Evolutionary conservation across 2,329 filamentous ascomycete species (phyloP), one percentile per base, ranked within the genome.

Genomic region (Thermothelomyces thermophilus): DNA sequence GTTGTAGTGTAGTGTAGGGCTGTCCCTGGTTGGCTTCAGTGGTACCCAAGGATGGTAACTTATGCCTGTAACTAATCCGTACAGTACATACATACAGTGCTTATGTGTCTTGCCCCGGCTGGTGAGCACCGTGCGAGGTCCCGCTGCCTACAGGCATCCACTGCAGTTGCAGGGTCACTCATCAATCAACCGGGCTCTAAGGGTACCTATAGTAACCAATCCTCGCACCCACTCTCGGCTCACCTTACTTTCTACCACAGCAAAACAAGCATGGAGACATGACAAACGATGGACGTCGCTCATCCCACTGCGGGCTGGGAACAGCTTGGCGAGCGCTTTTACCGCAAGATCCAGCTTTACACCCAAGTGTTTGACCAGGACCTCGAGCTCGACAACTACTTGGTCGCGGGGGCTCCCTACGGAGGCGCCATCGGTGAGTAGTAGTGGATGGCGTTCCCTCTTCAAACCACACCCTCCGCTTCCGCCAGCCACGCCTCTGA

Each of bases 311-410:
- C 88, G 62, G 88, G 91, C 68, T 98, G 93, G 93, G 90, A 95
- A 74, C 86, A 82, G 69, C 82, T 97, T 58, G 93, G 89, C 65
- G 87, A 94, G 69, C 85, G 82, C 63, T 97, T 94, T 76, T 98
- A 97, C 73, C 87, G 91, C 67, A 96, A 95, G 73, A 84, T 87
- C 50, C 87, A 91, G 69, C 81, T 95, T 54, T 98, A 97, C 74
- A 90, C 90, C 54, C 86, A 84, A 58, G 80, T 97, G 57, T 98
- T 97, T 68, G 90, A 95, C 69, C 81, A 87, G 64, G 90, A 95
- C 65, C 76, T 96, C 55, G 90, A 98, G 71, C 80, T 98, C 59
- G 90, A 96, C 73, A 94, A 93, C 73, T 95, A 94, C 72, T 78
- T 91, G 62, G 84, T 96, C 63, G 84, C 85, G 51, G 93, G 90